Evolutionary conservation across 805 yeast species (phyloP).

Genomic region (Candida glaebosa): DNA sequence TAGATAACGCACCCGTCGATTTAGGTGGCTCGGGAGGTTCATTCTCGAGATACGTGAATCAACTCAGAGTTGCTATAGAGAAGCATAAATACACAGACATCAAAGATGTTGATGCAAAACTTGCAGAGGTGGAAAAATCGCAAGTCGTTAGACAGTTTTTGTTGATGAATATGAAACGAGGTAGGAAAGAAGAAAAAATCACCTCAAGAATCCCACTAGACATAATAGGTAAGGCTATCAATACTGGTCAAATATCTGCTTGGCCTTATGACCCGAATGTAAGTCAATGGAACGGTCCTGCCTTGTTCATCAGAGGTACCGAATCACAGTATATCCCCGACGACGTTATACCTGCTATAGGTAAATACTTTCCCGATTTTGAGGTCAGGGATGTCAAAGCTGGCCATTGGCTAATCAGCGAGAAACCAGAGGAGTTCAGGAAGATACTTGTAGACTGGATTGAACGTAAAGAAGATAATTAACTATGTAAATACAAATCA

Average conservation of each 20-base stretch:
- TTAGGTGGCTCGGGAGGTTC: constrained; percentile 45
- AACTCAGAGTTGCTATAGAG: constrained; percentile 56
- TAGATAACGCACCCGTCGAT: constrained; percentile 88
- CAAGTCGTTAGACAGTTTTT: constrained; percentile 70
- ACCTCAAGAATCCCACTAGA: constrained; percentile 68
- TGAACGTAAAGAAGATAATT: constrained; percentile 40
- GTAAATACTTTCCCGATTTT: constrained; percentile 74
- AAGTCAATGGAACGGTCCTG: constrained; percentile 61
- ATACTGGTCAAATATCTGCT: constrained; percentile 61
- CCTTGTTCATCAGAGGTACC: constrained; percentile 77
- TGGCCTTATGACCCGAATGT: constrained; percentile 68
- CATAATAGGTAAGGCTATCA: constrained; percentile 60
- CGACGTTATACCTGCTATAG: constrained; percentile 70
- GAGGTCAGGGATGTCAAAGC: constrained; percentile 71
- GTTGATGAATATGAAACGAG: constrained; percentile 60
- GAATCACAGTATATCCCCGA: constrained; percentile 78
- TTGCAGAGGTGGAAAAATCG: constrained; percentile 60
- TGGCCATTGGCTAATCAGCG: constrained; percentile 93
- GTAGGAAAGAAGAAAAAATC: constrained; percentile 36
- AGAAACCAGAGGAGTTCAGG: constrained; percentile 76
- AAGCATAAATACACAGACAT: constrained; percentile 42
- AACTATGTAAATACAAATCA: not conserved
- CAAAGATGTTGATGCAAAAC: constrained; percentile 64
- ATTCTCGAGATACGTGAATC: constrained; percentile 68
- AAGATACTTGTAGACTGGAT: constrained; percentile 60